Percentiles rank a stretch among this genome's conserved stretches.
These are phyloP conservation scores for Silene uniflora DNA, from an alignment of 148 eudicot species.

Conservation along the genomic window DNA sequence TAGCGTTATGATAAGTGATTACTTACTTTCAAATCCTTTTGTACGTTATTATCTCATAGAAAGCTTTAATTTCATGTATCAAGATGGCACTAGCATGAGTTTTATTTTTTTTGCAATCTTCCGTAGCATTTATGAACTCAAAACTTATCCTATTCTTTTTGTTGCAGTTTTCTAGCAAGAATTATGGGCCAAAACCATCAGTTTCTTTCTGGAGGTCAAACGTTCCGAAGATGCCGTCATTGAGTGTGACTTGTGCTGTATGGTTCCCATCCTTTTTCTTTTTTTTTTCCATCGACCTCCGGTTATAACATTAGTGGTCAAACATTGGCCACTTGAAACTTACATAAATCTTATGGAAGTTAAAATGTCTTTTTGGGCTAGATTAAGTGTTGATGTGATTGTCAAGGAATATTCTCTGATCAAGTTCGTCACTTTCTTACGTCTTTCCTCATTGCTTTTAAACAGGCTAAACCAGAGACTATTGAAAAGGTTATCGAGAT, in stretches of 20 bases:
- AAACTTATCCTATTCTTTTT: not conserved
- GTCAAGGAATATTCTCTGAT: not conserved
- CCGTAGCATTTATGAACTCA: not conserved
- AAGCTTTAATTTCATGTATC: not conserved
- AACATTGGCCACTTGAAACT: not conserved
- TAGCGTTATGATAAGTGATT: no score
- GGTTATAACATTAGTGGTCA: not conserved
- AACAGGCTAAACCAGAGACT: conserved; percentile 64
- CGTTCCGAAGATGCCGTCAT: conserved; percentile 19
- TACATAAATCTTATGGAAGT: not conserved
- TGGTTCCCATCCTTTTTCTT: conserved; percentile 10
- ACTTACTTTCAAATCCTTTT: no score
- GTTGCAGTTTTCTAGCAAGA: conserved; percentile 27
- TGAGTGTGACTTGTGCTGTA: conserved; percentile 42
- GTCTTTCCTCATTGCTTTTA: not conserved
- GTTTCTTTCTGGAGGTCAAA: conserved; percentile 31
- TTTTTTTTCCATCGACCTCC: not conserved
- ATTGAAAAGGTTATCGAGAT: conserved; percentile 47
- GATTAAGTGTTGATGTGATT: no score
- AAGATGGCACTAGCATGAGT: not conserved
- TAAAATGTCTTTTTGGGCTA: no score
- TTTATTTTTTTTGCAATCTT: not conserved
- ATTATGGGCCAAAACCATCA: conserved; percentile 22
- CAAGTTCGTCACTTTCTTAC: not conserved
- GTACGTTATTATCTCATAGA: not conserved